phyloP scores from a whole-genome alignment of 1,284 basidiomycete species.

The Trichosporon ovoides region DNA sequence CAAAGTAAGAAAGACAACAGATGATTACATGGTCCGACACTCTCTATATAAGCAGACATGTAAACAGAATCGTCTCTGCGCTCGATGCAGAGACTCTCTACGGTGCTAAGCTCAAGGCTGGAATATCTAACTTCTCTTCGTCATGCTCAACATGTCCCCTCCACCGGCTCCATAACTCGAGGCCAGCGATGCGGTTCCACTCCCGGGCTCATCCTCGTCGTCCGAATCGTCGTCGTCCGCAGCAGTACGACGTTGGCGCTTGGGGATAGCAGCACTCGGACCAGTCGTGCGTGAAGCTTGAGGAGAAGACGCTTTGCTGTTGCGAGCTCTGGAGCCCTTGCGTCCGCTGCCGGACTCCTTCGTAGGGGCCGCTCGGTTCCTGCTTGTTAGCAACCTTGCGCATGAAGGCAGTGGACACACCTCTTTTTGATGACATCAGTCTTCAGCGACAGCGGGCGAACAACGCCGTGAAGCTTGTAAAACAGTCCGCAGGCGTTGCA shows the following conservation, averaged over 20 bases:
- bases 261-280: conserved; percentile 12
- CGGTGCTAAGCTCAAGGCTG: background rate
- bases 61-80: background rate
- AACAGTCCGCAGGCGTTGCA: conserved; percentile 87
- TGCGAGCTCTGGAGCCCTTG: conserved; percentile 7
- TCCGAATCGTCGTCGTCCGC: background rate
- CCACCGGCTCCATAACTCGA: background rate
- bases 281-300: conserved; percentile 9
- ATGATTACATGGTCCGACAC: conserved; percentile 1
- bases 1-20: background rate
- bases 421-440: conserved; percentile 98
- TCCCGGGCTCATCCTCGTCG: background rate
- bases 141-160: background rate
- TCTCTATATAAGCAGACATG: background rate
- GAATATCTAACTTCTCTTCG: background rate
- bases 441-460: conserved; percentile 86
- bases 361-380: conserved; percentile 18
- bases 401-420: conserved; percentile 50
- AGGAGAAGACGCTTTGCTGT: conserved; percentile 18
- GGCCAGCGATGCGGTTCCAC: background rate
- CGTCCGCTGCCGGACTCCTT: conserved; percentile 13
- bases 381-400: conserved; percentile 1
- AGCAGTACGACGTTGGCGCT: conserved; percentile 18
- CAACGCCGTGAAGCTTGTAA: conserved; percentile 92
- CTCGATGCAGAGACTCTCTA: background rate